phyloP scores from a whole-genome alignment of 768 basidiomycete species.

The Russula vinacea region DNA sequence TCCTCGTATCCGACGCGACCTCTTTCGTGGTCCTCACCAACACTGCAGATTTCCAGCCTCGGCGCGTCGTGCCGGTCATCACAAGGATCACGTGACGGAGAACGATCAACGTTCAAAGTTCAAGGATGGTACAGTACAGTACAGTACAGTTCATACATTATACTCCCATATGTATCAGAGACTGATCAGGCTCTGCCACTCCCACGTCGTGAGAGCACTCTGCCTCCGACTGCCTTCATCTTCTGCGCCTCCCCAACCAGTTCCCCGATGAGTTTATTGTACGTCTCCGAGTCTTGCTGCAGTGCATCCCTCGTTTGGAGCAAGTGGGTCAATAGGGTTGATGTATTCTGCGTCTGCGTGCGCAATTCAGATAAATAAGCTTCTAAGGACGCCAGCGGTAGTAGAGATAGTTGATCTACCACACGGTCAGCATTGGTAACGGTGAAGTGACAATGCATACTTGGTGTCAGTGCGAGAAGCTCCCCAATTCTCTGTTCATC shows the following conservation, averaged over 20 bases:
- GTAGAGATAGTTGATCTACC: constrained; percentile 68
- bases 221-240: constrained; percentile 62
- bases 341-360: constrained; percentile 69
- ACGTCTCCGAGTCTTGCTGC: constrained; percentile 85
- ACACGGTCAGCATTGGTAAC: not conserved
- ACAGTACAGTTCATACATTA: not conserved
- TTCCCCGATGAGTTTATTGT: constrained; percentile 87
- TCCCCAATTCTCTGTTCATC: constrained; percentile 62
- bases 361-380: constrained; percentile 64
- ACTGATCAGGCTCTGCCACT: constrained; percentile 22
- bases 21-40: not conserved
- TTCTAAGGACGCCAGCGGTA: constrained; percentile 67
- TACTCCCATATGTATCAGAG: constrained; percentile 1
- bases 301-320: constrained; percentile 77
- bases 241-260: constrained; percentile 91
- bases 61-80: not conserved
- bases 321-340: constrained; percentile 72
- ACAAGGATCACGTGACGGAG: not conserved
- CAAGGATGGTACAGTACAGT: not conserved
- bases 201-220: constrained; percentile 46
- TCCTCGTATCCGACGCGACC: not conserved
- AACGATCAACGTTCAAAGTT: not conserved
- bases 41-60: not conserved
- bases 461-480: constrained; percentile 62
- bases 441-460: constrained; percentile 43